Conservation (phyloP, 2,329 filamentous ascomycete genomes). For the Pseudogymnoascus destructans region DNA sequence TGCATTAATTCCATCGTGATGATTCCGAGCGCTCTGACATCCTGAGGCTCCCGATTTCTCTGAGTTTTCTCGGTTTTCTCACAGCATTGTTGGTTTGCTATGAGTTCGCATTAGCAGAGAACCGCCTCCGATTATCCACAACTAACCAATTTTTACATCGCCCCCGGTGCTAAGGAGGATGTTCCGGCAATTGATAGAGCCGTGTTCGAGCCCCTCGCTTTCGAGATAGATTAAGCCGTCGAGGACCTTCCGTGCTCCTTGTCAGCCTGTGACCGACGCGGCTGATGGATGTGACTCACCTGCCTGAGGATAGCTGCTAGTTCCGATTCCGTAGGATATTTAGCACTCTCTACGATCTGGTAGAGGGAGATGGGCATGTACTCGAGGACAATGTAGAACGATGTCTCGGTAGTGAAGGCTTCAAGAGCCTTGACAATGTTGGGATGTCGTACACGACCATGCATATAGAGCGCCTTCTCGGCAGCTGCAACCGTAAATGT, state of each 20-base stretch:
- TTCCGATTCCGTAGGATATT: conserved; percentile 1
- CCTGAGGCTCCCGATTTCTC: too few species aligned
- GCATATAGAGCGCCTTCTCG: conserved; percentile 13
- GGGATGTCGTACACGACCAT: conserved; percentile 13
- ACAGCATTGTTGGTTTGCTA: conserved; percentile 12
- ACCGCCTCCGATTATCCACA: neutral
- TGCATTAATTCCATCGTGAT: conserved; percentile 27
- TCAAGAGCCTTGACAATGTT: conserved; percentile 16
- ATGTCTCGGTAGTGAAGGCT: conserved; percentile 12
- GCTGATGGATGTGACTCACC: neutral
- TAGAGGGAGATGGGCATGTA: neutral
- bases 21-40: conserved; percentile 19
- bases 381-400: conserved; percentile 2
- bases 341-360: neutral
- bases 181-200: neutral
- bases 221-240: conserved; percentile 3
- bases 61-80: neutral
- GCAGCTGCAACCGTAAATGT: conserved; percentile 13
- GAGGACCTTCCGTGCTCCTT: conserved; percentile 3
- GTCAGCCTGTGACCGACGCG: neutral
- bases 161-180: conserved; percentile 3
- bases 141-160: conserved; percentile 10
- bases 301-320: conserved; percentile 9
- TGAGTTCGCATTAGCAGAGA: conserved; percentile 3
- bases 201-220: conserved; percentile 3